Evolutionary conservation across 179 eudicot genomes (phyloP).

Genomic region (Nepenthes alata): DNA sequence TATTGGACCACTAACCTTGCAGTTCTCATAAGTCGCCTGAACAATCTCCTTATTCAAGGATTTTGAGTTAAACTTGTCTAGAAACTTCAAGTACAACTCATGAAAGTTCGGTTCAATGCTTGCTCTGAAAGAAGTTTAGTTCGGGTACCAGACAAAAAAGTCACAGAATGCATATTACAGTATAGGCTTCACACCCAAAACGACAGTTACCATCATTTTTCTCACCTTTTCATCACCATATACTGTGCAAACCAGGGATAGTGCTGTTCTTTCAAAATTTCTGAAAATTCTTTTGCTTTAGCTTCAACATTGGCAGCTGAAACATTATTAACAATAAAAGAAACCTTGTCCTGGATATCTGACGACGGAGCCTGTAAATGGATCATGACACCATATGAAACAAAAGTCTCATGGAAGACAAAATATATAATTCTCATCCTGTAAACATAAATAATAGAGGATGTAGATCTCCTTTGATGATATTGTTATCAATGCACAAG

Average conservation of each 20-base stretch:
- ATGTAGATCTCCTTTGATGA: too few species aligned
- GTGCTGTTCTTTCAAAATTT: constrained; percentile 60
- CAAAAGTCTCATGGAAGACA: neutral
- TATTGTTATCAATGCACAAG: too few species aligned
- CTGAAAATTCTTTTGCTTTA: constrained; percentile 78
- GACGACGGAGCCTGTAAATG: constrained; percentile 67
- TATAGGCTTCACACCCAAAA: too few species aligned
- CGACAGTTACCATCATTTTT: neutral
- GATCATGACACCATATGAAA: constrained; percentile 1
- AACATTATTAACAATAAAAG: constrained; percentile 71
- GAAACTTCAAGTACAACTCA: constrained; percentile 83
- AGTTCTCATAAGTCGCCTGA: constrained; percentile 75
- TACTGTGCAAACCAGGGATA: constrained; percentile 97
- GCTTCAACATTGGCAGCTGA: constrained; percentile 65
- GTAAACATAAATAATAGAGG: too few species aligned
- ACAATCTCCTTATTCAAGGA: constrained; percentile 61
- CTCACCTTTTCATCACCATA: constrained; percentile 93
- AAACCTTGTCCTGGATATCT: constrained; percentile 82
- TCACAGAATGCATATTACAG: neutral
- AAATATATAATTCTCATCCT: neutral
- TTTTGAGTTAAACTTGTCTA: constrained; percentile 67
- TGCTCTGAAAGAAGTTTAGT: constrained; percentile 42
- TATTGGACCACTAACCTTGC: constrained; percentile 47
- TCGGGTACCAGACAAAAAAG: neutral
- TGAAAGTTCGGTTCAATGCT: constrained; percentile 94